Evolutionary conservation across 257 asterid species (phyloP).

Genomic region (Solanum etuberosum): DNA sequence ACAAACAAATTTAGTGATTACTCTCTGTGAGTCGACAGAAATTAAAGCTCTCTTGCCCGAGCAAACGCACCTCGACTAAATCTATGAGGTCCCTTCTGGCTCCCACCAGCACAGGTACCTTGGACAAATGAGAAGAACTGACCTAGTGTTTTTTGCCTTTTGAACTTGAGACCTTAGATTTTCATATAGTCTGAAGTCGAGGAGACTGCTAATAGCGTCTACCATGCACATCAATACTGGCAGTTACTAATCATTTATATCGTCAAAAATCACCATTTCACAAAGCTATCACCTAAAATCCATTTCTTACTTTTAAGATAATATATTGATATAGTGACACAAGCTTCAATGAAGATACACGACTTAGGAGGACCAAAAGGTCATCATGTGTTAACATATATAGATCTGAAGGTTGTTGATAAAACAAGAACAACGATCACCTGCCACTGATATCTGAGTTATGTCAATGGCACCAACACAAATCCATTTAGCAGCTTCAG

Average conservation of each 20-base stretch:
- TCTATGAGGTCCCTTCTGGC: background rate
- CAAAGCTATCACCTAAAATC: background rate
- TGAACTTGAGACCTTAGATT: background rate
- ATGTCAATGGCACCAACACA: conserved; percentile 96
- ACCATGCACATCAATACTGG: background rate
- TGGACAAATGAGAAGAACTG: background rate
- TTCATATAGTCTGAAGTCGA: background rate
- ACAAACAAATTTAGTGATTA: background rate
- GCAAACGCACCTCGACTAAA: background rate
- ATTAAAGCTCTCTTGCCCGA: background rate
- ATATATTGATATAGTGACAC: background rate
- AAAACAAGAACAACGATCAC: conserved; percentile 17
- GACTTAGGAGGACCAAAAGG: background rate
- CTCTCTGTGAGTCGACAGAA: background rate
- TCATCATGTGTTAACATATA: background rate
- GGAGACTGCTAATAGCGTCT: background rate
- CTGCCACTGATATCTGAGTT: conserved; percentile 92
- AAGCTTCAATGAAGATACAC: background rate
- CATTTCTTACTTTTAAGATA: background rate
- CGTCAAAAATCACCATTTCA: background rate
- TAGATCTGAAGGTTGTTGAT: background rate
- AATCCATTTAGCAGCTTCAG: conserved; percentile 96
- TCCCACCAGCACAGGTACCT: background rate
- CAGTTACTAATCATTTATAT: background rate
- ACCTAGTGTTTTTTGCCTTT: background rate